A percentile compares a stretch with the other conserved stretches of the same genome.
phyloP scores from a whole-genome alignment of 441 rosid genomes.

The Erysimum cheiri region DNA sequence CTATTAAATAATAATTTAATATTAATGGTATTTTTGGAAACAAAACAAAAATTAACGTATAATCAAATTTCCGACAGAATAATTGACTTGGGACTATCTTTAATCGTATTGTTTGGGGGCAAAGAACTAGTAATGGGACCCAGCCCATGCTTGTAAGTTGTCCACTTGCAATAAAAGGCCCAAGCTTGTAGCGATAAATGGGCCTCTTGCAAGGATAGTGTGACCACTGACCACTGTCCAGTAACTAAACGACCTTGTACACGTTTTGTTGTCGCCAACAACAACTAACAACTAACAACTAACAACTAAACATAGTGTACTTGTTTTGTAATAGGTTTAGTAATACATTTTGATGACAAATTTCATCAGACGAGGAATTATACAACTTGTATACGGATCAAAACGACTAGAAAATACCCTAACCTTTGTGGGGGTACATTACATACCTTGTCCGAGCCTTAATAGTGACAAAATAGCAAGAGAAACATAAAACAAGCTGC shows the following conservation, averaged over 20 bases:
- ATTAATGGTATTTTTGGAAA: no score
- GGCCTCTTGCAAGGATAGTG: slow-evolving; percentile 10
- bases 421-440: background rate
- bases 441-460: background rate
- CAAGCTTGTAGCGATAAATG: slow-evolving; percentile 8
- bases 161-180: slow-evolving; percentile 24
- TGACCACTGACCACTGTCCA: background rate
- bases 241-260: slow-evolving; percentile 15
- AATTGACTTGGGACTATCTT: slow-evolving; percentile 2
- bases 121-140: slow-evolving; percentile 17
- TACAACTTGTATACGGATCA: background rate
- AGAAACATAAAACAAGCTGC: slow-evolving; percentile 2
- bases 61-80: slow-evolving; percentile 22
- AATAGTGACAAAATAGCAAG: background rate
- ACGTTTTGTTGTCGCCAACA: slow-evolving; percentile 2
- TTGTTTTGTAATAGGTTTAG: background rate
- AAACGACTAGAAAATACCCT: background rate
- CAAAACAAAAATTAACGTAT: no score
- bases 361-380: no score
- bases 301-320: background rate
- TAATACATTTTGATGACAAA: slow-evolving; percentile 5
- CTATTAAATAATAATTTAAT: no score
- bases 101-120: background rate
- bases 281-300: background rate
- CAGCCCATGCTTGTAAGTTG: slow-evolving; percentile 15